Conservation (phyloP, 176 grass and related monocot genomes). For the Calamus simplicifolius region DNA sequence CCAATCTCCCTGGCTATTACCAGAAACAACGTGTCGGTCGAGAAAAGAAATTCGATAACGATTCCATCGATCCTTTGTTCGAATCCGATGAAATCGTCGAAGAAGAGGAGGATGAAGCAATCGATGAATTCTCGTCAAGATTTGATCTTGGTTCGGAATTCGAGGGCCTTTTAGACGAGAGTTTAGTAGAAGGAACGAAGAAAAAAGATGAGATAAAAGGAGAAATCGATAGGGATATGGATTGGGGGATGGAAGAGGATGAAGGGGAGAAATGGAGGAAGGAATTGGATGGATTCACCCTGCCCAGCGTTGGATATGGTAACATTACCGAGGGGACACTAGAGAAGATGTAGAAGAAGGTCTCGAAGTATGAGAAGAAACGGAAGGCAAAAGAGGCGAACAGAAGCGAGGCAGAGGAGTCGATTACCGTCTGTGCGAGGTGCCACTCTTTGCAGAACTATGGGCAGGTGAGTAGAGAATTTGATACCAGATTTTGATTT, state of each 20-base stretch:
- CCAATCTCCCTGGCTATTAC: constrained; percentile 76
- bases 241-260: too few relatives aligned
- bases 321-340: constrained; percentile 63
- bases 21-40: constrained; percentile 35
- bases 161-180: constrained; percentile 23
- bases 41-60: background rate
- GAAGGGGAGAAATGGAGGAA: constrained; percentile 58
- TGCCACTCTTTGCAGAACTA: constrained; percentile 88
- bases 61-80: constrained; percentile 6
- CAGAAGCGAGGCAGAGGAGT: constrained; percentile 34
- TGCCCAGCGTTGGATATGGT: constrained; percentile 65
- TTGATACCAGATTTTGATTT: constrained; percentile 95
- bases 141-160: constrained; percentile 19
- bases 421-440: constrained; percentile 51
- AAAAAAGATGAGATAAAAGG: constrained; percentile 35
- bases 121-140: constrained; percentile 8
- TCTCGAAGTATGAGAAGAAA: constrained; percentile 82
- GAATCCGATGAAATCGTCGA: constrained; percentile 40
- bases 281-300: constrained; percentile 66
- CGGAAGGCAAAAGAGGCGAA: constrained; percentile 38
- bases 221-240: constrained; percentile 34
- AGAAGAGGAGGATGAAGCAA: constrained; percentile 31
- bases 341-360: constrained; percentile 60
- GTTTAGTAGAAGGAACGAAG: constrained; percentile 1
- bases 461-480: constrained; percentile 78